Percentiles rank a stretch among this genome's conserved stretches.
Conservation (phyloP, 2,329 filamentous ascomycete species). For the Venturia carpophila region DNA sequence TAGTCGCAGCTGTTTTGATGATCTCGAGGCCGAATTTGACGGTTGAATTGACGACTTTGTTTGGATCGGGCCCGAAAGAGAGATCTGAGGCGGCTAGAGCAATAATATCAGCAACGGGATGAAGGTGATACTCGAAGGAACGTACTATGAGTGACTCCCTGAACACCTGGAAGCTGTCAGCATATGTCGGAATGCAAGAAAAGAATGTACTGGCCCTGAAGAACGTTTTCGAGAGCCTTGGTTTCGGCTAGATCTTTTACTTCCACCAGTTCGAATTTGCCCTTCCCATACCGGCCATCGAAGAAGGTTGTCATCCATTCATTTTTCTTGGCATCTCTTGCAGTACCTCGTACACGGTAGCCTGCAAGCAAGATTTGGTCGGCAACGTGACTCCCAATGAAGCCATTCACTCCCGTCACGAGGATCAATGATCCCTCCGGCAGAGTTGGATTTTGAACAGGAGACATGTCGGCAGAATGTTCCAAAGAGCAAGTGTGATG, state of each 20-base stretch:
- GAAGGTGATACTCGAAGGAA: no score
- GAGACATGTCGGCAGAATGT: neutral
- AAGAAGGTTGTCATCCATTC: slow-evolving; percentile 29
- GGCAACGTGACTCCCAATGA: slow-evolving; percentile 29
- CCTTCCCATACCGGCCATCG: slow-evolving; percentile 23
- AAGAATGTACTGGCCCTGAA: neutral
- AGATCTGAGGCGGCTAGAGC: slow-evolving; percentile 29
- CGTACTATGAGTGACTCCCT: slow-evolving; percentile 1
- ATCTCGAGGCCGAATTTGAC: slow-evolving; percentile 30
- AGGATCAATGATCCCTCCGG: slow-evolving; percentile 26
- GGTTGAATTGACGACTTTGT: slow-evolving; percentile 36
- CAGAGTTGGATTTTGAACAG: slow-evolving; percentile 16
- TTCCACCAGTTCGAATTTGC: slow-evolving; percentile 26
- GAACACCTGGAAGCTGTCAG: neutral
- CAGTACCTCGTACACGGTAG: slow-evolving; percentile 31
- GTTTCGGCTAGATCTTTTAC: slow-evolving; percentile 27
- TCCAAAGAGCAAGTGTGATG: neutral
- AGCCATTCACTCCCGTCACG: slow-evolving; percentile 31
- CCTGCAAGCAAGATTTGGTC: slow-evolving; percentile 28
- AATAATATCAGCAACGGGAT: neutral
- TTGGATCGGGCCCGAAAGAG: slow-evolving; percentile 34
- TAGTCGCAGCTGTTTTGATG: slow-evolving; percentile 33
- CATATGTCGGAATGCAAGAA: neutral
- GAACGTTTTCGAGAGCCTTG: slow-evolving; percentile 11
- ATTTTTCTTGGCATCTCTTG: slow-evolving; percentile 27